Evolutionary conservation across 805 yeast species (phyloP), one percentile per base, ranked within the genome.

Genomic region (Spathaspora passalidarum): DNA sequence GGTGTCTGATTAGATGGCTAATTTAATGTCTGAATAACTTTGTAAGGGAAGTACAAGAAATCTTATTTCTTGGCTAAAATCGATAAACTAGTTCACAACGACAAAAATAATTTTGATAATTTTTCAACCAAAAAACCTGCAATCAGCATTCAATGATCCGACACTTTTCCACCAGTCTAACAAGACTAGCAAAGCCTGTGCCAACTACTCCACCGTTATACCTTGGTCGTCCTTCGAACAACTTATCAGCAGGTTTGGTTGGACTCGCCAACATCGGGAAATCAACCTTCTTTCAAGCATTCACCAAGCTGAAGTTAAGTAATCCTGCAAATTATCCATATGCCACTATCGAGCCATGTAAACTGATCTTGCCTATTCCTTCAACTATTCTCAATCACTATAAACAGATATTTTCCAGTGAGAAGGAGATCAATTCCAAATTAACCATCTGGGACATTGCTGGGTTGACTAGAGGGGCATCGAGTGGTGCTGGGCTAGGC

Each of bases 301-400:
- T 84, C 47, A 82, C 89, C 26, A 73, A 69, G 50, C 78, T 83
- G 29, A 72, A 71, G 6, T 75, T 61, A 76, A 89, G 65, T 61
- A 84, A 68, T 69, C 86, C 50, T 55, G 77, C 75, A 32, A 72
- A 72, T 56, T 72, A 83, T 60, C 89, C 90, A 6, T 84, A 82
- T 65, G 90, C 90, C 8, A 84, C 90, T 7, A 84, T 84, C 46
- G 87, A 83, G 45, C 88, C 89, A 0, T 87, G 80, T 56, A 85
- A 82, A 59, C 82, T 84, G 26, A 65, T 75, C 42, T 78, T 79
- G 4, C 56, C 74, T 7, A 84, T 77, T 41, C 85, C 76, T 48
- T 75, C 80, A 10, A 57, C 63, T 17, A 72, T 76, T 47, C 67
- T 84, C 18, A 76, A 79, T 42, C 71, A 66, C 44, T 69, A 83